phyloP scores from a whole-genome alignment of 1,139 yeast species.

The Taphrina communis region DNA sequence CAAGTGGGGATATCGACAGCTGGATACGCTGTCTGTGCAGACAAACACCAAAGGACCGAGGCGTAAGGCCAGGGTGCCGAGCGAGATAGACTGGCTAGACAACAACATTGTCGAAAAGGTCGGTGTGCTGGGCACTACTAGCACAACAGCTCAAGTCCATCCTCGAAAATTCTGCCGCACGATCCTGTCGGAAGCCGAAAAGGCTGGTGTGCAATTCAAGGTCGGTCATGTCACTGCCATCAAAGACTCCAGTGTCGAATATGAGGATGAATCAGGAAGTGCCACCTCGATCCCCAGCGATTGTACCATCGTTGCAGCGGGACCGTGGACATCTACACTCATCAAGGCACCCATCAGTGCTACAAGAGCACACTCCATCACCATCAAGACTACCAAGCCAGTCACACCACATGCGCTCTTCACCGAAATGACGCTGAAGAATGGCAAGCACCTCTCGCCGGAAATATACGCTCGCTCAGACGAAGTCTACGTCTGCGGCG shows the following conservation, averaged over 20 bases:
- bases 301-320: constrained; percentile 81
- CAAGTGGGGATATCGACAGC: constrained; percentile 91
- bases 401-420: constrained; percentile 94
- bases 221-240: constrained; percentile 62
- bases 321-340: constrained; percentile 95
- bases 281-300: constrained; percentile 60
- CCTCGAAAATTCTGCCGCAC: constrained; percentile 90
- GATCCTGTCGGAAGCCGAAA: constrained; percentile 78
- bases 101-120: constrained; percentile 70
- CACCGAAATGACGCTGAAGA: constrained; percentile 78
- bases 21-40: constrained; percentile 84
- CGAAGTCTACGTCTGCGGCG: constrained; percentile 97
- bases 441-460: constrained; percentile 66
- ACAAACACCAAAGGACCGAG: constrained; percentile 60
- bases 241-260: constrained; percentile 27
- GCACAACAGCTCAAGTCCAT: constrained; percentile 95
- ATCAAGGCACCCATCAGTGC: constrained; percentile 92
- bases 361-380: constrained; percentile 90
- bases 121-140: constrained; percentile 81
- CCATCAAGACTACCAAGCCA: constrained; percentile 72
- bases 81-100: constrained; percentile 81
- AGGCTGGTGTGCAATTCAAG: constrained; percentile 78
- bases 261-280: constrained; percentile 16
- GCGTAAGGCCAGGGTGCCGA: constrained; percentile 58
- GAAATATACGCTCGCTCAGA: constrained; percentile 94